Conservation (phyloP, 495 filamentous ascomycete species). For the Entonaema liquescens region DNA sequence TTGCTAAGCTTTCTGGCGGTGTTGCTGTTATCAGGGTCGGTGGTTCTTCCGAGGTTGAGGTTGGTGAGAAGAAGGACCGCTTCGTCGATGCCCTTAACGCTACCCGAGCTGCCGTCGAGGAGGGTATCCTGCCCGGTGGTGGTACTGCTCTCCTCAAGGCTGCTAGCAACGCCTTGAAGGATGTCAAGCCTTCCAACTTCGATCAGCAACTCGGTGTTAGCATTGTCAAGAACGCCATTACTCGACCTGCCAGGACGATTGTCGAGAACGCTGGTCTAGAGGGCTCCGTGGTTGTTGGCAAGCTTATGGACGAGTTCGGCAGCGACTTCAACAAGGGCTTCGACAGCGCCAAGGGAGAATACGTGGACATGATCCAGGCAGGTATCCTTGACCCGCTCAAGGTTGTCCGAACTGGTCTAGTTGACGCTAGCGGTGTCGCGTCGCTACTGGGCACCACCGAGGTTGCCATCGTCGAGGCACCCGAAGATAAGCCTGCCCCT, state of each 20-base stretch:
- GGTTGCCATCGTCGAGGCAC: constrained; percentile 94
- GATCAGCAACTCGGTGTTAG: constrained; percentile 98
- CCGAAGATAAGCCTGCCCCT: constrained; percentile 81
- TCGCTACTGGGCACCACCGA: constrained; percentile 98
- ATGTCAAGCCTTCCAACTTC: constrained; percentile 90
- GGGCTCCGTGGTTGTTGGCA: constrained; percentile 95
- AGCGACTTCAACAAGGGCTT: constrained; percentile 97
- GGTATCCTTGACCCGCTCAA: constrained; percentile 99
- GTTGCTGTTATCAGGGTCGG: constrained; percentile 99
- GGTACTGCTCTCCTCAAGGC: constrained; percentile 98
- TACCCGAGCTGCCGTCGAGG: constrained; percentile 97
- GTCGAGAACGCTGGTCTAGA: constrained; percentile 98
- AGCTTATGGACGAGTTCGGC: constrained; percentile 94
- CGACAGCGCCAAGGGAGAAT: constrained; percentile 95
- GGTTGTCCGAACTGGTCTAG: constrained; percentile 94
- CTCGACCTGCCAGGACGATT: constrained; percentile 90
- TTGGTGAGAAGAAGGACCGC: constrained; percentile 99
- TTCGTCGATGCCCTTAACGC: constrained; percentile 98
- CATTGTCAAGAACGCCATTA: constrained; percentile 98
- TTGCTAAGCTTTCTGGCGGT: constrained; percentile 98
- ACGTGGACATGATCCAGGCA: constrained; percentile 95
- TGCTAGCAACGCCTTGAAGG: constrained; percentile 82
- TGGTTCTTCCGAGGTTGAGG: constrained; percentile 96
- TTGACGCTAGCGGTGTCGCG: constrained; percentile 95
- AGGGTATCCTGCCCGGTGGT: constrained; percentile 98